Conservation (phyloP, 2,329 filamentous ascomycete species). For the Aphanoascus verrucosus region DNA sequence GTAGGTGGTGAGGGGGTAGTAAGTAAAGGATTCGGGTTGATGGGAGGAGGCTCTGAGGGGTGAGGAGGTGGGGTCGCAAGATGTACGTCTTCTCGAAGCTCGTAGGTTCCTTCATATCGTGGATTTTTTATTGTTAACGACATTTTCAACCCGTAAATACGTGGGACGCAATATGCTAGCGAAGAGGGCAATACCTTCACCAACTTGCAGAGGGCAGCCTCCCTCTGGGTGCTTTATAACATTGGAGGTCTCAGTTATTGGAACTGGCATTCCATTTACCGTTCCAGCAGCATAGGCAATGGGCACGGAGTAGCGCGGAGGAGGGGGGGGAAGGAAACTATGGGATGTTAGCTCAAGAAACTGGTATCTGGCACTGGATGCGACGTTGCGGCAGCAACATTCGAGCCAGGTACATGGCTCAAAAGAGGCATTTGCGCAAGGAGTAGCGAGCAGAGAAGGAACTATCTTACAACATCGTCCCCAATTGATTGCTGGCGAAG, state of each 20-base stretch:
- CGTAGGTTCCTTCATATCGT: constrained; percentile 61
- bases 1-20: constrained; percentile 77
- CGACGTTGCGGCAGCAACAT: neutral
- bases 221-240: constrained; percentile 68
- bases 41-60: constrained; percentile 77
- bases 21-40: constrained; percentile 82
- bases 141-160: too few species aligned
- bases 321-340: constrained; percentile 74
- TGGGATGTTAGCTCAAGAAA: neutral
- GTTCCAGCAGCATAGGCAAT: constrained; percentile 62
- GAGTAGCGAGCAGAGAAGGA: neutral
- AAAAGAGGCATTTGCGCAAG: neutral
- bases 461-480: constrained; percentile 6
- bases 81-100: constrained; percentile 79
- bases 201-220: constrained; percentile 82
- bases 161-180: neutral
- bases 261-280: constrained; percentile 55
- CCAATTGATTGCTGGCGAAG: neutral
- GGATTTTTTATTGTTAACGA: neutral
- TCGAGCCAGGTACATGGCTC: neutral
- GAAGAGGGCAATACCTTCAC: constrained; percentile 57
- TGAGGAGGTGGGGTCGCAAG: constrained; percentile 91
- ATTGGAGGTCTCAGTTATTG: constrained; percentile 91
- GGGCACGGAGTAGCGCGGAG: constrained; percentile 68
- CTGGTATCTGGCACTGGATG: neutral